Base-by-base conservation (phyloP, 495 filamentous ascomycete species). In the Talaromyces proteolyticus region DNA sequence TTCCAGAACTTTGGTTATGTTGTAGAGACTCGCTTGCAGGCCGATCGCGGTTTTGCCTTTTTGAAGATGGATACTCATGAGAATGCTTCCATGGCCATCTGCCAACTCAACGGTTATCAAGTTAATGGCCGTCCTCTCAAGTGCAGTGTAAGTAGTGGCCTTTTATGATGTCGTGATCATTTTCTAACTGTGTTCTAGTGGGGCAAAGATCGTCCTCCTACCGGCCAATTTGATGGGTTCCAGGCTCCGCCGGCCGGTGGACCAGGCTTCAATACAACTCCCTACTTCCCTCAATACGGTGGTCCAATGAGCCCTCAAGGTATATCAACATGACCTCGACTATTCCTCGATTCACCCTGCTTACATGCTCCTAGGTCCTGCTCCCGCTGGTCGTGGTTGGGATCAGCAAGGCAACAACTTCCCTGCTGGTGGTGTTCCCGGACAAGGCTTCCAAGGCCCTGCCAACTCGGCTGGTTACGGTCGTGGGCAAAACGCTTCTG, bases 21-120 rank as follows among this genome's bases (percentile, higher is more conserved):
- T 44, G 83, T 93, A 21, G 93, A 99, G 69, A 96, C 91, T 48
- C 88, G 93, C 47, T 93, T 99, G 75, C 93, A 99, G 67, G 90
- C 93, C 45, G 94, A 99, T 64, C 88, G 94, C 48, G 93, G 93
- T 11, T 99, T 99, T 69, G 89, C 93, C 0, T 99, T 99, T 62
- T 86, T 99, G 67, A 99, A 99, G 79, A 96, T 99, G 92, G 93
- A 97, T 58, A 87, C 84, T 3, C 93, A 99, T 55, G 93, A 99
- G 65, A 96, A 97, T 69, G 93, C 93, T 7, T 91, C 93, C 14
- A 95, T 93, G 88, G 89, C 93, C 16, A 99, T 99, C 61, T 99
- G 93, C 67, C 92, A 96, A 59, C 72, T 99, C 51, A 96, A 87
- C 58, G 90, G 91, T 7, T 96, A 96, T 67, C 93, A 96, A 60